phyloP scores from a whole-genome alignment of 805 yeast species.

The Spathaspora passalidarum region DNA sequence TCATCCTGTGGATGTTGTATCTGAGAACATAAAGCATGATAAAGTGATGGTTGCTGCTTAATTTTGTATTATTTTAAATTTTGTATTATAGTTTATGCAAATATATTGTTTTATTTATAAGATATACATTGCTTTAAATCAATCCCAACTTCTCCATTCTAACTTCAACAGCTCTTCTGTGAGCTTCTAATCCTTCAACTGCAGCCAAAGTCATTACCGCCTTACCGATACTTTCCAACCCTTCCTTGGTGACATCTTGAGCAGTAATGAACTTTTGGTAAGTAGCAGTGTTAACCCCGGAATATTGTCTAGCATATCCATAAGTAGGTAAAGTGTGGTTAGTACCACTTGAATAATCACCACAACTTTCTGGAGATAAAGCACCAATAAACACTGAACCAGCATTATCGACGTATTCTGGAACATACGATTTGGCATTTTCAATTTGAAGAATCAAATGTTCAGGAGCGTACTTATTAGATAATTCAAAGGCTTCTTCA shows the following conservation, averaged over 20 bases:
- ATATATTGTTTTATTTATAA: conserved; percentile 1
- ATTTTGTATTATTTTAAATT: not conserved
- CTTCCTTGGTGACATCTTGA: conserved; percentile 84
- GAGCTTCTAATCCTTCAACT: conserved; percentile 96
- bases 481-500: conserved; percentile 81
- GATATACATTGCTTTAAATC: conserved; percentile 21
- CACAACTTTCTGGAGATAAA: conserved; percentile 95
- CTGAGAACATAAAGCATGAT: not conserved
- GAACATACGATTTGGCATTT: conserved; percentile 70
- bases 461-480: conserved; percentile 95
- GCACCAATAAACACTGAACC: conserved; percentile 97
- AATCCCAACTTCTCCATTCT: conserved; percentile 82
- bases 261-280: conserved; percentile 94
- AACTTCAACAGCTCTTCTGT: conserved; percentile 93
- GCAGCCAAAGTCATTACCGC: conserved; percentile 96
- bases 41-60: conserved; percentile 1
- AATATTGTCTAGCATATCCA: conserved; percentile 96
- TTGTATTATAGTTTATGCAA: not conserved
- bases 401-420: conserved; percentile 76
- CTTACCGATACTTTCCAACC: conserved; percentile 84
- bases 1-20: not conserved
- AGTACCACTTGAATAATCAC: conserved; percentile 97
- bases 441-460: conserved; percentile 91
- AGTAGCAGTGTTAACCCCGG: conserved; percentile 95
- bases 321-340: conserved; percentile 98